phyloP scores from a whole-genome alignment of 768 basidiomycete genomes.

The Tephrocybe sp. region DNA sequence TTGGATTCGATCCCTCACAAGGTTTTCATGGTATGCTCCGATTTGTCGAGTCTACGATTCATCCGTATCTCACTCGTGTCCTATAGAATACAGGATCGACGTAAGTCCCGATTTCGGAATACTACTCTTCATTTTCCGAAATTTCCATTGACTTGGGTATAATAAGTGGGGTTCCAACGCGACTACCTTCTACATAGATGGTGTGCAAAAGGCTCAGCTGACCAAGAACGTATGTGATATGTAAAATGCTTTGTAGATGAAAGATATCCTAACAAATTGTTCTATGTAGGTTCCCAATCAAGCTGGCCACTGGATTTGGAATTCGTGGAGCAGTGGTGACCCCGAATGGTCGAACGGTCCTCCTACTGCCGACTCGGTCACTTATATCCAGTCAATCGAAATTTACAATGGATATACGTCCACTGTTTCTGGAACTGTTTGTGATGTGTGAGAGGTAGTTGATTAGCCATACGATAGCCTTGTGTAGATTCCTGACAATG shows the following conservation, averaged over 20 bases:
- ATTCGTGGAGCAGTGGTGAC: slow-evolving; percentile 33
- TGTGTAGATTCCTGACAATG: no score
- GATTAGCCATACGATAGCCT: no score
- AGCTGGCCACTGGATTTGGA: slow-evolving; percentile 31
- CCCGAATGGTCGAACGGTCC: slow-evolving; percentile 34
- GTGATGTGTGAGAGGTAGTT: slow-evolving; percentile 14
- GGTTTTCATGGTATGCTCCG: slow-evolving; percentile 29
- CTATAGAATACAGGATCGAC: slow-evolving; percentile 33
- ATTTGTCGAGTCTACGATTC: background rate
- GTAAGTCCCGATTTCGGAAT: slow-evolving; percentile 16
- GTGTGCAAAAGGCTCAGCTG: slow-evolving; percentile 25
- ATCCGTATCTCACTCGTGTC: background rate
- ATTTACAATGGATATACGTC: slow-evolving; percentile 30
- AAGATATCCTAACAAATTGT: background rate
- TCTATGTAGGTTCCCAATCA: slow-evolving; percentile 25
- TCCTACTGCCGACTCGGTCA: slow-evolving; percentile 30
- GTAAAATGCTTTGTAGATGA: background rate
- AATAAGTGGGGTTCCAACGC: slow-evolving; percentile 27
- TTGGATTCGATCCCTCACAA: slow-evolving; percentile 29
- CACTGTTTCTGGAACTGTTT: slow-evolving; percentile 21
- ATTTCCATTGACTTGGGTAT: background rate
- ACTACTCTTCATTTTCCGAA: background rate
- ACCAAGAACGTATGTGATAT: slow-evolving; percentile 25
- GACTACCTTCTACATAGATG: slow-evolving; percentile 33
- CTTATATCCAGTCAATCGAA: slow-evolving; percentile 32